Base-by-base conservation (phyloP, 1,284 basidiomycete species). In the Irpex sp. region DNA sequence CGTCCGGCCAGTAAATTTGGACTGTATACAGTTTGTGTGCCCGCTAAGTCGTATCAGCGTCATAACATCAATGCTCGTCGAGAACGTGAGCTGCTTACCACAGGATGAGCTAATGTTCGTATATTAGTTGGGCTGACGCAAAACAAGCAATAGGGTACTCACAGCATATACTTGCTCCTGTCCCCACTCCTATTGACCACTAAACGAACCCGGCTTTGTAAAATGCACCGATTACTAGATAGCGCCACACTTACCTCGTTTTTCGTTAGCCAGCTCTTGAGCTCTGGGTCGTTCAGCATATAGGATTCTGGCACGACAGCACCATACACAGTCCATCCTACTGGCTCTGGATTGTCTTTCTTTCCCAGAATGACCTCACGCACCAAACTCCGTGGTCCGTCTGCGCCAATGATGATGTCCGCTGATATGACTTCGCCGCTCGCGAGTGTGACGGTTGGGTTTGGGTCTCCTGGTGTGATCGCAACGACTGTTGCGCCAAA, bases 401-500 rank as follows among this genome's bases (percentile, higher is more conserved):
- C 58, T 36, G 58, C 58, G 4, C 44, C 58, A 31, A 60, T 51
- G 48, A 60, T 36, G 31, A 78, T 66, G 63, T 78, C 77, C n/a
- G 74, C 72, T 13, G 64, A 56, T 51, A 77, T 67, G 21, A 70
- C 63, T 52, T 72, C 70, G 48, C 77, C 77, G 38, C 70, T 72
- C 15, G 69, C 69, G 48, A 78, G 68, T 1, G 66, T 69, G 36
- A 77, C 69, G 13, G 64, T 67, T 51, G 71, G 58, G 31, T 58
- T n/a, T 6, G 62, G 58, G 31, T 58, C 52, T 9, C 63, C 65
- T n/a, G 65, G 64, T 6, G 21, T 58, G 6, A 66, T 63, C 11
- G 34, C 7, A 8, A 48, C 31, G 6, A 81, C 78, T 9, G 74
- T 64, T 19, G 74, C 70, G 64, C 77, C 74, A 62, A 79, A 80